Conservation (phyloP, 495 filamentous ascomycete species). For the Podospora tetraspora region DNA sequence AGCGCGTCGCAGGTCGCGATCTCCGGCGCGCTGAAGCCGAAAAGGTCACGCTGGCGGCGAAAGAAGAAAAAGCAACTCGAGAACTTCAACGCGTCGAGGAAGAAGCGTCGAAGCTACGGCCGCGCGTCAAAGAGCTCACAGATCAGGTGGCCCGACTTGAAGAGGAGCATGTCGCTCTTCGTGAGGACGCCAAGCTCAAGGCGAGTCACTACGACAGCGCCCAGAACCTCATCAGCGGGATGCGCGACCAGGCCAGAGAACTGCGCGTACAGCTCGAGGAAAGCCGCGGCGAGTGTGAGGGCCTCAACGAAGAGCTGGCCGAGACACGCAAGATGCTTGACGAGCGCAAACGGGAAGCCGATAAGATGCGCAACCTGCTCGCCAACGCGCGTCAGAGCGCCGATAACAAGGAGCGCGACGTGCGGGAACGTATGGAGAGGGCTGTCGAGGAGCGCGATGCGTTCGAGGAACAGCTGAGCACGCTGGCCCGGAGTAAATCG, state of each 20-base stretch:
- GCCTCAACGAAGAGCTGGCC: slow-evolving; percentile 85
- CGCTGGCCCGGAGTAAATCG: slow-evolving; percentile 64
- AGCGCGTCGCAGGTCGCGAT: slow-evolving; percentile 64
- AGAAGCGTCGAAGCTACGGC: slow-evolving; percentile 58
- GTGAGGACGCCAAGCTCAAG: slow-evolving; percentile 80
- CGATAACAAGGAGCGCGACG: slow-evolving; percentile 74
- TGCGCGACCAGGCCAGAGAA: slow-evolving; percentile 88
- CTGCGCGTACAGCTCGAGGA: slow-evolving; percentile 92
- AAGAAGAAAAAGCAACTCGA: slow-evolving; percentile 57
- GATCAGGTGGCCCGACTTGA: slow-evolving; percentile 59
- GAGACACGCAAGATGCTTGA: slow-evolving; percentile 83
- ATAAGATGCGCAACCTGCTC: slow-evolving; percentile 88
- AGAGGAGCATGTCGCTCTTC: slow-evolving; percentile 58
- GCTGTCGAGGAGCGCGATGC: slow-evolving; percentile 88
- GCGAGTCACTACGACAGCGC: slow-evolving; percentile 78
- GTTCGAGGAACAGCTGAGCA: slow-evolving; percentile 82
- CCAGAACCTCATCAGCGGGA: slow-evolving; percentile 78
- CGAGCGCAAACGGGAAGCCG: slow-evolving; percentile 88
- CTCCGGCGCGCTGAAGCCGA: slow-evolving; percentile 68
- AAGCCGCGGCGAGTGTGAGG: slow-evolving; percentile 71
- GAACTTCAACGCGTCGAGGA: slow-evolving; percentile 68
- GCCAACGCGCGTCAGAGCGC: slow-evolving; percentile 80
- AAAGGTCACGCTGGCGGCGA: slow-evolving; percentile 68
- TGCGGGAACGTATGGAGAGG: slow-evolving; percentile 82
- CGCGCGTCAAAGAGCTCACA: slow-evolving; percentile 64